Base-by-base conservation (phyloP, 371 early-diverging fungal species). In the Apophysomyces elegans region DNA sequence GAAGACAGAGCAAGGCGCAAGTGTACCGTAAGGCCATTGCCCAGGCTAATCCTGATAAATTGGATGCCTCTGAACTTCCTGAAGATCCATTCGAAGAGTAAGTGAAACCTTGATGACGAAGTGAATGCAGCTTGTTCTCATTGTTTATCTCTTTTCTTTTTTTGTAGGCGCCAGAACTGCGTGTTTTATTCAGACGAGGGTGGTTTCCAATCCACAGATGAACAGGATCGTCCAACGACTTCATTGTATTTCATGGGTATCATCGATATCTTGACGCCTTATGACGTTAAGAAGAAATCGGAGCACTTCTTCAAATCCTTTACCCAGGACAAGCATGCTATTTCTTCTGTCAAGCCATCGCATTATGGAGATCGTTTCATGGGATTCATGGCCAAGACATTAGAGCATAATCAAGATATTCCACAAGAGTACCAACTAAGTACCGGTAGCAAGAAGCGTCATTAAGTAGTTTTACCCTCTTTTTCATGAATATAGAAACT, bases 231-330 rank as follows among this genome's bases (percentile, higher is more conserved):
- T 32, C 87, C 90, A 7, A 76, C 87, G 7, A 76, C 87, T 41
- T 86, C 90, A 41, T 80, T 98, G 7, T 98, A 98, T 80, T 97
- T 93, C 63, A 77, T 98, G 69, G 98, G 98, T 32, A 92, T 98
- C 69, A 99, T 99, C 65, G 99, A 99, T 75, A 98, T 98, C 62
- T 85, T 99, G 61, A 99, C 99, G n/a, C 93, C 95, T 1, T 99
- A 97, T 80, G 93, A 93, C 71, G 76, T 88, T 43, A 83, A 86
- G 67, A 99, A 99, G 84, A 90, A 91, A 72, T 69, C 92, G 16
- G 99, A 99, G 74, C 93, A 93, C 66, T 79, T 90, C 14, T 94
- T 90, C 86, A 99, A 97, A 79, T 83, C 91, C 7, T 62, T 97
- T 58, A 84, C 84, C 9, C 84, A 91, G 65, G 94, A 95, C 65